phyloP scores from a whole-genome alignment of 257 asterid genomes.

The Henckelia pumila region DNA sequence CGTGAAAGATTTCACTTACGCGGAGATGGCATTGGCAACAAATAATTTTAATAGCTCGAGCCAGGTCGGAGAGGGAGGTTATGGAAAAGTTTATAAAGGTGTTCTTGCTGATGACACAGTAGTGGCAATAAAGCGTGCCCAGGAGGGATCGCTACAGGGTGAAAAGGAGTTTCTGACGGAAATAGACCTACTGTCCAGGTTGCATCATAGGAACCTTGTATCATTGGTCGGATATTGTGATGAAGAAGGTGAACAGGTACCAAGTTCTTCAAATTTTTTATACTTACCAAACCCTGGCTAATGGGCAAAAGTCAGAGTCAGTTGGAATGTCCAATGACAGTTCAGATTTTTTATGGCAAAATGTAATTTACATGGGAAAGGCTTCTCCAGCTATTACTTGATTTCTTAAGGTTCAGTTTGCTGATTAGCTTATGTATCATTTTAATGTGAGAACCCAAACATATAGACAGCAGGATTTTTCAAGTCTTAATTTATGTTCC shows the following conservation, averaged over 20 bases:
- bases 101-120: conserved; percentile 69
- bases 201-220: conserved; percentile 90
- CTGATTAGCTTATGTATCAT: not conserved
- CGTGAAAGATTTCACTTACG: conserved; percentile 66
- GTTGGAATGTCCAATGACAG: not conserved
- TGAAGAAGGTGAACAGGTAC: conserved; percentile 98
- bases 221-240: conserved; percentile 87
- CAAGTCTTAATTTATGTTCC: not conserved
- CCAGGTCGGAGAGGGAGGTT: conserved; percentile 89
- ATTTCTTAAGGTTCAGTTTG: not conserved
- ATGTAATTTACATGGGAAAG: not conserved
- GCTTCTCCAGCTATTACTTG: not conserved
- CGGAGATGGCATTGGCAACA: conserved; percentile 72
- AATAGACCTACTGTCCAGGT: conserved; percentile 78
- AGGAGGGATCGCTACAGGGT: conserved; percentile 91
- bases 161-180: conserved; percentile 95
- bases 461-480: not conserved
- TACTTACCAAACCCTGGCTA: not conserved
- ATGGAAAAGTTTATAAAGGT: conserved; percentile 92
- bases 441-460: not conserved
- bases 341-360: not conserved
- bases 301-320: not conserved
- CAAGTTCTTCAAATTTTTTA: conserved; percentile 6
- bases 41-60: conserved; percentile 52
- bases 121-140: conserved; percentile 95